Base-by-base conservation (phyloP, 257 asterid species). In the Asclepias syriaca region DNA sequence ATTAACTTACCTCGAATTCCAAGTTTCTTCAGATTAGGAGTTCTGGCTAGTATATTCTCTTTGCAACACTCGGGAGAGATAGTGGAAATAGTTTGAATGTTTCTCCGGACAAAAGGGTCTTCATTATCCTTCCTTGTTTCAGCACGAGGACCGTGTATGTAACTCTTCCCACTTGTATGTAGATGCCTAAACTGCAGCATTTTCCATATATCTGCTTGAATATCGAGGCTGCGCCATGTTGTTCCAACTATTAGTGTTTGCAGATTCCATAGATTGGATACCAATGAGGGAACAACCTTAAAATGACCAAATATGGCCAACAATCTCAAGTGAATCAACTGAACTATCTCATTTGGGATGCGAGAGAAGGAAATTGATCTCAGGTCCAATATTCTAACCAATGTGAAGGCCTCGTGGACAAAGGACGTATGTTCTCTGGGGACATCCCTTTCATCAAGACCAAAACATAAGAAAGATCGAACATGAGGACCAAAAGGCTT, bases 251-350 rank as follows among this genome's bases (percentile, higher is more conserved):
- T 70, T 66, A 85, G 66, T 2, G 89, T 83, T 72, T 82, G 84
- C 4, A 85, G 78, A 58, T 85, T 82, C 85, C 85, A 81, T 4
- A 85, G 85, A 0, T 75, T 77, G 39, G 85, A 80, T 34, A 85
- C 72, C 43, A 81, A 16, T 2, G 78, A 67, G 3, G 89, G 89
- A 27, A 85, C 77, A 57, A 69, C 77, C 78, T 74, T 80, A 63
- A 83, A 80, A 50, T 76, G 69, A 6, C 85, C 82, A 16, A 51
- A 76, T 19, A 85, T 76, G 34, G 82, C 79, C 7, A 85, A 50
- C 43, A 70, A 77, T 60, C 87, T 67, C 54, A 85, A 71, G 75
- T 80, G 87, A 32, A 83, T 70, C 59, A 85, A 32, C 57, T 74
- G 82, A 15, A 66, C 68, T 48, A 85, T 76, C 74, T 85, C 87